phyloP scores from a whole-genome alignment of 345 rosid species.

The Luvunga scandens region DNA sequence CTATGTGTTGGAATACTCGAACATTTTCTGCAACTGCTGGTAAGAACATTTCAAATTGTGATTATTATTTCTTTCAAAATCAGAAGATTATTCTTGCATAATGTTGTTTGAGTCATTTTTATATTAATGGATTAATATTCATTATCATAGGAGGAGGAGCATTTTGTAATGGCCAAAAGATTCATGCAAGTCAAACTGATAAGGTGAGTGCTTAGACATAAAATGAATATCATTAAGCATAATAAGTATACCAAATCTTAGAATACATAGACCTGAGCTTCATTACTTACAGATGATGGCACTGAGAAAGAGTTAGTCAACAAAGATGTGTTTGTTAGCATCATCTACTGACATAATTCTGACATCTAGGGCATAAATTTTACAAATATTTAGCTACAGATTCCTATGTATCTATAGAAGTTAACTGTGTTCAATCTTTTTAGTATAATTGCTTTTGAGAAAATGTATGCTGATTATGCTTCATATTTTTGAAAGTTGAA shows the following conservation, averaged over 20 bases:
- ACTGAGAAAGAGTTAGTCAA: background rate
- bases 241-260: background rate
- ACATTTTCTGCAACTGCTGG: slow-evolving; percentile 86
- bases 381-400: background rate
- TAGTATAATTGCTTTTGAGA: background rate
- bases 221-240: background rate
- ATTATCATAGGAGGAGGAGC: slow-evolving; percentile 80
- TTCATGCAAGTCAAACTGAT: slow-evolving; percentile 70
- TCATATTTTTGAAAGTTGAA: background rate
- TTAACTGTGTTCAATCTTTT: background rate
- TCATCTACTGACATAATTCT: slow-evolving; percentile 1
- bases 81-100: background rate
- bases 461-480: background rate
- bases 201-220: slow-evolving; percentile 40
- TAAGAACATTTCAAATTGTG: slow-evolving; percentile 21
- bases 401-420: background rate
- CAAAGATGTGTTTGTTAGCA: background rate
- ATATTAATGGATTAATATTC: slow-evolving; percentile 14
- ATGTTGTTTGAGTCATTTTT: background rate
- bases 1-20: slow-evolving; percentile 95
- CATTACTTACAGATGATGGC: slow-evolving; percentile 2
- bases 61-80: background rate
- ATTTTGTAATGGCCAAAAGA: slow-evolving; percentile 82
- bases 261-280: background rate
- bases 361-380: background rate